phyloP scores from a whole-genome alignment of 73 alveolate genomes.

The Paramecium primaurelia region DNA sequence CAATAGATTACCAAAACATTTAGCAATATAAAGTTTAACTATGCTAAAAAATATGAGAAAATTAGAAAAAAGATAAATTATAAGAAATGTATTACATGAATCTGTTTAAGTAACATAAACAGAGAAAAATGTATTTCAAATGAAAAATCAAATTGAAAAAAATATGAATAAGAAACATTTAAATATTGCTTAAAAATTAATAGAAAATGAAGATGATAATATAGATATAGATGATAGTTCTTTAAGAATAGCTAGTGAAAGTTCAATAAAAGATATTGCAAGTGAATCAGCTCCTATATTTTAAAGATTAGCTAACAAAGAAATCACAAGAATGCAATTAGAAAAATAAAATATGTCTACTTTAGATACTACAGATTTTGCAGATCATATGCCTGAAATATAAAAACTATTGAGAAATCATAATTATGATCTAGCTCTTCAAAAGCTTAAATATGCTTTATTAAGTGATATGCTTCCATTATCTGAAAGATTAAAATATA shows the following conservation, averaged over 20 bases:
- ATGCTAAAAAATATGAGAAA: constrained; percentile 22
- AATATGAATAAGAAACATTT: not conserved
- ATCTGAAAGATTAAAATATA: constrained; percentile 21
- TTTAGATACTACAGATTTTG: not conserved
- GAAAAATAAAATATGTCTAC: not conserved
- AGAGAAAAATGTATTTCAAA: constrained; percentile 2
- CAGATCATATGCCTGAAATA: constrained; percentile 31
- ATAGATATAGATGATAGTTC: not conserved
- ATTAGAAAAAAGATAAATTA: not conserved
- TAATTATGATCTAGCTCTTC: not conserved
- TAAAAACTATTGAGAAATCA: not conserved
- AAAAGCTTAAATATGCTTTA: not conserved
- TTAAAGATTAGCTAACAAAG: constrained; percentile 25
- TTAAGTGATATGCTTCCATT: constrained; percentile 19
- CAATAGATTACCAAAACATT: not conserved
- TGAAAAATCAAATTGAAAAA: constrained; percentile 20
- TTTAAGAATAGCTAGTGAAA: constrained; percentile 9
- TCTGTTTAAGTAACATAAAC: not conserved
- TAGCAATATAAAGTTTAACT: not conserved
- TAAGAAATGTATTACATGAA: not conserved
- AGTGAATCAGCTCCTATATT: constrained; percentile 38
- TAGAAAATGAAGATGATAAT: not conserved
- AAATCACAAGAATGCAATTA: not conserved
- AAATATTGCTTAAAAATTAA: not conserved
- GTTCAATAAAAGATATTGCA: not conserved